A percentile compares a stretch with the other conserved stretches of the same genome.
Evolutionary conservation across 495 filamentous ascomycete genomes (phyloP).

Genomic region (Talaromyces nanjingensis): DNA sequence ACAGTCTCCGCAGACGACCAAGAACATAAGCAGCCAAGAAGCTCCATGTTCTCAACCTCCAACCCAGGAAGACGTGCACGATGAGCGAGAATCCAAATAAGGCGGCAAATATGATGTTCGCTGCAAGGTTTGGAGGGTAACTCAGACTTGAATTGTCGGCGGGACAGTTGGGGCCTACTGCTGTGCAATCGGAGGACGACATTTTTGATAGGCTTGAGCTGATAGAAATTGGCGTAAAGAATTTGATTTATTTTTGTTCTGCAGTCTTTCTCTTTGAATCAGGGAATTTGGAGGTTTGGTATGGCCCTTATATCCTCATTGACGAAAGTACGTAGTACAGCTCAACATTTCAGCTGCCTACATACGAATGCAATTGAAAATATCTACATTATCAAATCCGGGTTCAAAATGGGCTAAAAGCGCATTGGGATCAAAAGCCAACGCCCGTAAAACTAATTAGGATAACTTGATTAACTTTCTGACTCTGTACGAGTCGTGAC

Average conservation of each 20-base stretch:
- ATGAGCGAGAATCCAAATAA: too few species aligned
- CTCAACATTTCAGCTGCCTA: neutral
- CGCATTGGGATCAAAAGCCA: neutral
- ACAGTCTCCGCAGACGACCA: too few species aligned
- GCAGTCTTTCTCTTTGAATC: neutral
- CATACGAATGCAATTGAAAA: neutral
- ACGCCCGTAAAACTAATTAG: neutral
- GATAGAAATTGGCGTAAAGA: neutral
- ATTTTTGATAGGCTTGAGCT: neutral
- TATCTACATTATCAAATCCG: neutral
- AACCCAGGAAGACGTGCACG: too few species aligned
- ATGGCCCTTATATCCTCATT: neutral
- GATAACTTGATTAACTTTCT: too few species aligned
- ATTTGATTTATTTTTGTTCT: neutral
- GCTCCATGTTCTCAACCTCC: too few species aligned
- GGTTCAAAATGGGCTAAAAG: too few species aligned
- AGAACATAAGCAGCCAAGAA: too few species aligned
- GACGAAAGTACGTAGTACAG: neutral
- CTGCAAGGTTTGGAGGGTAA: neutral
- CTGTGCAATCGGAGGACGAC: neutral
- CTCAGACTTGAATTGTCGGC: neutral
- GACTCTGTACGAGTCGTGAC: too few species aligned
- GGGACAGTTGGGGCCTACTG: conserved; percentile 1
- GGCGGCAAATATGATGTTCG: neutral
- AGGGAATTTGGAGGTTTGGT: neutral